Conservation (phyloP, 2,329 filamentous ascomycete genomes). For the Orbilia brochopaga region DNA sequence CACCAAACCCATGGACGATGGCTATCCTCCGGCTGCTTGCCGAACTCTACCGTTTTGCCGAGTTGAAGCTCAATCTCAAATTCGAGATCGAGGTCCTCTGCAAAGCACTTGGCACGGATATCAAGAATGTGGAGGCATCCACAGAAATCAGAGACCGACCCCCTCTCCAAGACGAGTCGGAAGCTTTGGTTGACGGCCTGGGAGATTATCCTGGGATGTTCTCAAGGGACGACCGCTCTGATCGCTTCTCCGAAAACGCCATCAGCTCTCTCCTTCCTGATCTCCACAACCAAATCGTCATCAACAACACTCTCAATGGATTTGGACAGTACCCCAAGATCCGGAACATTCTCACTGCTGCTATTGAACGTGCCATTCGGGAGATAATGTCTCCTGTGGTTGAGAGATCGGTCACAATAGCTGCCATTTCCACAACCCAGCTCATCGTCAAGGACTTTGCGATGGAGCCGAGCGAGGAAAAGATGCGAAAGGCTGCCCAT, state of each 20-base stretch:
- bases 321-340: slow-evolving; percentile 57
- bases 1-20: slow-evolving; percentile 97
- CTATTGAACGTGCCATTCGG: slow-evolving; percentile 85
- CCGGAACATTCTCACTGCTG: slow-evolving; percentile 77
- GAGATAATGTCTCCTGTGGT: slow-evolving; percentile 98
- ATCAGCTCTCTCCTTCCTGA: slow-evolving; percentile 48
- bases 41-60: slow-evolving; percentile 90
- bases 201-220: slow-evolving; percentile 61
- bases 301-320: slow-evolving; percentile 54
- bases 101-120: slow-evolving; percentile 87
- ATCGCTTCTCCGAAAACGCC: slow-evolving; percentile 48
- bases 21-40: slow-evolving; percentile 90
- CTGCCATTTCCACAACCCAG: slow-evolving; percentile 92
- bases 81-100: slow-evolving; percentile 98
- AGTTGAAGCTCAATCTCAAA: slow-evolving; percentile 94
- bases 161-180: slow-evolving; percentile 58
- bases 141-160: slow-evolving; percentile 79
- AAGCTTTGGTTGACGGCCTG: slow-evolving; percentile 66
- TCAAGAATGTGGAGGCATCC: slow-evolving; percentile 87
- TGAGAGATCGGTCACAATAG: slow-evolving; percentile 95
- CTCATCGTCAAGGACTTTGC: slow-evolving; percentile 96
- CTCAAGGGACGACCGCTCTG: slow-evolving; percentile 56
- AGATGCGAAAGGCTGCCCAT: slow-evolving; percentile 81
- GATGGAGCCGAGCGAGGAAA: slow-evolving; percentile 87
- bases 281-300: slow-evolving; percentile 47